Percentiles rank a stretch among this genome's conserved stretches.
These are phyloP conservation scores for Prunus yedoensis DNA, from an alignment of 331 rosid species.

Conservation along the genomic window DNA sequence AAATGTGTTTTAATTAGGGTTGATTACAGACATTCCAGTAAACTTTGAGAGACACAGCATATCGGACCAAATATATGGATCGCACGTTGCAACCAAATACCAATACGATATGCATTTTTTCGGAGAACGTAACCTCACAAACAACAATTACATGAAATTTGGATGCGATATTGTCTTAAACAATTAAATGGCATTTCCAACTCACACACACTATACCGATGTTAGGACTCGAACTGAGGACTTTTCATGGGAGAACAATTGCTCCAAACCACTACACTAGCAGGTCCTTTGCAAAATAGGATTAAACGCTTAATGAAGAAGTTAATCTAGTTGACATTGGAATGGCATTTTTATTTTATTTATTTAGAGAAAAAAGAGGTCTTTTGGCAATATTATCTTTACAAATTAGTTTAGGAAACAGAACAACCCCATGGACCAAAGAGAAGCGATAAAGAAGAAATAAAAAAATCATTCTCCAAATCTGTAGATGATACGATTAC, in stretches of 20 bases:
- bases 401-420: background rate
- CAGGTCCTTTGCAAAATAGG: background rate
- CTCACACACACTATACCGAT: fast-evolving
- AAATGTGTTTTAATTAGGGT: too few relatives aligned
- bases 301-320: too few relatives aligned
- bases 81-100: background rate
- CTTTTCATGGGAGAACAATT: fast-evolving
- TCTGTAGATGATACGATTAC: background rate
- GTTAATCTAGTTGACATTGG: too few relatives aligned
- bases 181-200: background rate
- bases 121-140: background rate
- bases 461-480: background rate
- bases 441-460: too few relatives aligned
- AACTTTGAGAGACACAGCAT: background rate
- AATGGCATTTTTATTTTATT: too few relatives aligned
- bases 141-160: background rate
- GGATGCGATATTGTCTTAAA: background rate
- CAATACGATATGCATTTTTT: background rate
- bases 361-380: too few relatives aligned
- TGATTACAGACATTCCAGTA: too few relatives aligned
- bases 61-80: background rate
- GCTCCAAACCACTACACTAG: too few relatives aligned
- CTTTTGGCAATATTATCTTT: background rate
- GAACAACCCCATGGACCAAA: background rate
- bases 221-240: fast-evolving